Percentiles rank a stretch among this genome's conserved stretches.
Conservation (phyloP, 768 basidiomycete genomes). For the Infundibulicybe gibba region DNA sequence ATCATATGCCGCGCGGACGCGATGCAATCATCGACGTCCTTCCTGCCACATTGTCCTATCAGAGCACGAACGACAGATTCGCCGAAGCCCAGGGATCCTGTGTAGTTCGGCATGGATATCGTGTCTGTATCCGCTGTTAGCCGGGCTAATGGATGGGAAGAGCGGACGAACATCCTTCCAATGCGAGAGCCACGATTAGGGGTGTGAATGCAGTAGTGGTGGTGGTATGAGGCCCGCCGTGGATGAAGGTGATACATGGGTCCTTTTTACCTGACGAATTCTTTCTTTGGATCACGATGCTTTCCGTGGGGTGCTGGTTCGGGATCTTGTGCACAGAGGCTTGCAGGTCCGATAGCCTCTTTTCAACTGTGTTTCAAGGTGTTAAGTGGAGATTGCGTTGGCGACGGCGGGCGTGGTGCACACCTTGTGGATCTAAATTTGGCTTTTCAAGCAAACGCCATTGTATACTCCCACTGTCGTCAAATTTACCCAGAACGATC, state of each 20-base stretch:
- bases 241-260: constrained; percentile 50
- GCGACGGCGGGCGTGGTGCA: constrained; percentile 19
- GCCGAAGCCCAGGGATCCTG: constrained; percentile 64
- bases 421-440: constrained; percentile 34
- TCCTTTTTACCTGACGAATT: constrained; percentile 19
- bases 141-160: not conserved
- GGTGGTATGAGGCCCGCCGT: constrained; percentile 62
- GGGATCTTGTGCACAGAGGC: constrained; percentile 48
- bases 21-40: constrained; percentile 66
- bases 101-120: constrained; percentile 61
- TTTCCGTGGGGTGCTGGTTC: constrained; percentile 45
- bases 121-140: constrained; percentile 36
- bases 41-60: constrained; percentile 54
- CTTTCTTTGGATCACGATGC: constrained; percentile 41
- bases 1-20: constrained; percentile 50
- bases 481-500: constrained; percentile 42
- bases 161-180: constrained; percentile 56
- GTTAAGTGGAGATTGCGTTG: not conserved
- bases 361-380: constrained; percentile 30
- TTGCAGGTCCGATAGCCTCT: constrained; percentile 35
- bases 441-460: constrained; percentile 45
- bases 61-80: constrained; percentile 52
- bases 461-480: constrained; percentile 11
- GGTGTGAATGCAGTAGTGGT: constrained; percentile 46
- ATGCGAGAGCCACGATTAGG: constrained; percentile 36